Evolutionary conservation across 169 alveolate genomes (phyloP), one percentile per base, ranked within the genome.

Genomic region (Perkinsus marinus): DNA sequence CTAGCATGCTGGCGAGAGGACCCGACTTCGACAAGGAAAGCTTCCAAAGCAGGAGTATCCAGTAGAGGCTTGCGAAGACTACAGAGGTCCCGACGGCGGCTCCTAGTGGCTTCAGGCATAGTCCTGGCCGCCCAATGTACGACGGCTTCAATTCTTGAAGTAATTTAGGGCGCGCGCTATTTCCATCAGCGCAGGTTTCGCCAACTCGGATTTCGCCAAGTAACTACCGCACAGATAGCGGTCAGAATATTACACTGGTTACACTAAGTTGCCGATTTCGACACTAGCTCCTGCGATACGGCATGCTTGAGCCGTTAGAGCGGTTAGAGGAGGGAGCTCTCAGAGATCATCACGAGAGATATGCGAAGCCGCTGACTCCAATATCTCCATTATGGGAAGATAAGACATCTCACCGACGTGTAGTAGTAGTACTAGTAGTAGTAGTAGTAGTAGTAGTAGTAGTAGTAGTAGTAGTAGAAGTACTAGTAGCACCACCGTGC

Each of bases 201-300:
- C 3, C 10, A 41, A 10, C 46, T 89, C 92, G 41, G 96, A 95
- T 0, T 93, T 97, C 7, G 97, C 96, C 43, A 47, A 92, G 68
- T 92, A 94, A 39, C 69, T 93, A 30, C 22, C 79, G 34, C n/a
- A n/a, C n/a, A n/a, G n/a, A n/a, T n/a, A n/a, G n/a, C n/a, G n/a
- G n/a, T n/a, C n/a, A n/a, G n/a, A n/a, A n/a, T n/a, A n/a, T n/a
- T n/a, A n/a, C n/a, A n/a, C n/a, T n/a, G n/a, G n/a, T n/a, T n/a
- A n/a, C n/a, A n/a, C n/a, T n/a, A n/a, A n/a, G n/a, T n/a, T n/a
- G n/a, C n/a, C n/a, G n/a, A n/a, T n/a, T n/a, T n/a, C n/a, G n/a
- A n/a, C n/a, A n/a, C n/a, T n/a, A n/a, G n/a, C n/a, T 57, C 22
- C 34, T 57, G 79, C 79, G 79, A 57, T 7, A 57, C 79, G 3